Evolutionary conservation across 2,329 filamentous ascomycete species (phyloP), one percentile per base, ranked within the genome.

Genomic region (Aspergillus aculeatus): DNA sequence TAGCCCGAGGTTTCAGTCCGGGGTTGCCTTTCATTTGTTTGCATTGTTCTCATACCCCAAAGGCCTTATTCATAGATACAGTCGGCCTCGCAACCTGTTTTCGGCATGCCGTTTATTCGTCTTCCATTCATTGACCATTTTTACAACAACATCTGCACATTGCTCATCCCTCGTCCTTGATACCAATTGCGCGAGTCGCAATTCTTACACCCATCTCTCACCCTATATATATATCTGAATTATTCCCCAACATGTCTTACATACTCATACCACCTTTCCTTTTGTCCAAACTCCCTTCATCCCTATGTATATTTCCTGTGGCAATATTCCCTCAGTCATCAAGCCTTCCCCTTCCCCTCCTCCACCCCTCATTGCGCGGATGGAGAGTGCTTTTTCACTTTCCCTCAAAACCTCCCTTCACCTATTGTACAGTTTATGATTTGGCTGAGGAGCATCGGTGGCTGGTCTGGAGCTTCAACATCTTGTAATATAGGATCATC

Each of bases 51-150:
- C 74, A 76, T 77, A 76, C 74, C 73, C 73, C 69, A 62, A 69
- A 73, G 70, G 74, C 70, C 69, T 65, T 70, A 68, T 73, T 66
- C 64, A 73, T 74, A 75, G 71, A 75, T 70, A 66, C 66, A 69
- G 65, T 62, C 63, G 71, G 71, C 70, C 70, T 74, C 64, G 71
- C 70, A 72, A 66, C 59, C 60, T 69, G 62, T 68, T 69, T 66
- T 67, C 64, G 63, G 64, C 66, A 65, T 62, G 61, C 61, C 55
- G 58, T 64, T 61, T 66, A 48, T 63, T 63, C 41, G 44, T 69
- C 63, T 62, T 64, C 64, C 65, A 50, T 62, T 62, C 60, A 50
- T 50, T 63, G 53, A 19, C n/a, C n/a, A 58, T 54, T 55, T 35
- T 61, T 58, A 55, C 61, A 49, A 44, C 58, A 62, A 61, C 59